These are phyloP conservation scores for Hypoxylon rubiginosum DNA, from an alignment of 2,329 filamentous ascomycete species.

Conservation along the genomic window DNA sequence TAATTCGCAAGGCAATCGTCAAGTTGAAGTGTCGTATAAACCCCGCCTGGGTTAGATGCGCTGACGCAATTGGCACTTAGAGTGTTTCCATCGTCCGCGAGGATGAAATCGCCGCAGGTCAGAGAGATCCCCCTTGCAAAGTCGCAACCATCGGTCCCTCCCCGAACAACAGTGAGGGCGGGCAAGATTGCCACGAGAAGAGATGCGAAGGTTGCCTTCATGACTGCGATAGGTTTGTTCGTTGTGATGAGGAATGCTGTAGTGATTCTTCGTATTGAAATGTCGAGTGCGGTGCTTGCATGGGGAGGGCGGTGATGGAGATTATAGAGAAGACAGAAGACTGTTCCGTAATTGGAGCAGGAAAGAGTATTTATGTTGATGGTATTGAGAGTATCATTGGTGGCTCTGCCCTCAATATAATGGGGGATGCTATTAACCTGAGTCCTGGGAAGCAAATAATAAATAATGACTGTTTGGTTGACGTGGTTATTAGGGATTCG, in stretches of 20 bases:
- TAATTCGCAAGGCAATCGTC: conserved; percentile 26
- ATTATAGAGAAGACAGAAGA: neutral
- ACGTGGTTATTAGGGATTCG: neutral
- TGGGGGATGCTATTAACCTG: neutral
- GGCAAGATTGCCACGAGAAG: conserved; percentile 27
- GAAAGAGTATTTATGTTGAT: conserved; percentile 21
- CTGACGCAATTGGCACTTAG: conserved; percentile 24
- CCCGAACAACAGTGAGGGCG: conserved; percentile 15
- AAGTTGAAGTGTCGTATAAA: conserved; percentile 26
- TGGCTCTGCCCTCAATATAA: neutral
- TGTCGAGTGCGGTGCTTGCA: neutral
- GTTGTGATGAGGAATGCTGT: conserved; percentile 8
- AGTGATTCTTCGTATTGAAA: neutral
- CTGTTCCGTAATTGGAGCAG: neutral
- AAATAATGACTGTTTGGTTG: neutral
- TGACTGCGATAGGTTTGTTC: conserved; percentile 16
- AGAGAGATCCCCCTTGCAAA: neutral
- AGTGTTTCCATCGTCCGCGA: conserved; percentile 13
- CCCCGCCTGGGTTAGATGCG: neutral
- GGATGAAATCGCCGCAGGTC: conserved; percentile 27
- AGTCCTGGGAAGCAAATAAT: neutral
- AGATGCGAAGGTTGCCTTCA: conserved; percentile 31
- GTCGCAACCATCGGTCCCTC: neutral
- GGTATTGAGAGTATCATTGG: conserved; percentile 9
- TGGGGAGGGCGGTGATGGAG: neutral